These are phyloP conservation scores for Capniomyces stellatus DNA, from an alignment of 371 early-diverging fungal species.

Conservation along the genomic window DNA sequence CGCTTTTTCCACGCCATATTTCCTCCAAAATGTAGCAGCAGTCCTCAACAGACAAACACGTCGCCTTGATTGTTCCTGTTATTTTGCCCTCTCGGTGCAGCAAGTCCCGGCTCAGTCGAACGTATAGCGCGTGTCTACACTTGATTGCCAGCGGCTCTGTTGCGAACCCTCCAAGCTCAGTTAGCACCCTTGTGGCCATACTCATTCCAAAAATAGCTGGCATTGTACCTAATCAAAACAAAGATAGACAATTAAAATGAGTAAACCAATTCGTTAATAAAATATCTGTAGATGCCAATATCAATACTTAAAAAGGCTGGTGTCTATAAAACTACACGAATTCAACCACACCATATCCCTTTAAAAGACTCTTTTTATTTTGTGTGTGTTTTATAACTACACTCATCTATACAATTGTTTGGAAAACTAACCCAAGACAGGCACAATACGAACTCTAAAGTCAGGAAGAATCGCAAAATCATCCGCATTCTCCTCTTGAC, in stretches of 20 bases:
- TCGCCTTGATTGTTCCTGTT: constrained; percentile 7
- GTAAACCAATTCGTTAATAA: constrained; percentile 23
- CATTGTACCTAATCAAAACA: constrained; percentile 39
- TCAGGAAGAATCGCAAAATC: constrained; percentile 79
- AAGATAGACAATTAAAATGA: constrained; percentile 11
- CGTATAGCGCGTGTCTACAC: constrained; percentile 50
- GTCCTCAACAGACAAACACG: constrained; percentile 47
- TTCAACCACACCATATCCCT: too few relatives aligned
- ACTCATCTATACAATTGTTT: too few relatives aligned
- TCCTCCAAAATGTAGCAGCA: constrained; percentile 74
- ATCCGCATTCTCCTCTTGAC: constrained; percentile 57
- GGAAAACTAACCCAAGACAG: constrained; percentile 45
- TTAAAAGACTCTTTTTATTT: too few relatives aligned
- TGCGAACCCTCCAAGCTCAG: constrained; percentile 53
- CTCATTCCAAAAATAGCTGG: constrained; percentile 88
- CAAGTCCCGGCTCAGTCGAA: constrained; percentile 52
- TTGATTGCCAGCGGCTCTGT: constrained; percentile 69
- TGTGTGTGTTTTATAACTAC: too few relatives aligned
- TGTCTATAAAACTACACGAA: too few relatives aligned
- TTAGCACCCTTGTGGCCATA: constrained; percentile 68
- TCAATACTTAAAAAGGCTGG: too few relatives aligned
- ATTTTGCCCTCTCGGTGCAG: constrained; percentile 37
- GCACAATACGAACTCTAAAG: constrained; percentile 67
- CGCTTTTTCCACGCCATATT: constrained; percentile 67
- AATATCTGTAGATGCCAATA: too few relatives aligned